phyloP scores from a whole-genome alignment of 169 alveolate species.

The Eimeria sp. region DNA sequence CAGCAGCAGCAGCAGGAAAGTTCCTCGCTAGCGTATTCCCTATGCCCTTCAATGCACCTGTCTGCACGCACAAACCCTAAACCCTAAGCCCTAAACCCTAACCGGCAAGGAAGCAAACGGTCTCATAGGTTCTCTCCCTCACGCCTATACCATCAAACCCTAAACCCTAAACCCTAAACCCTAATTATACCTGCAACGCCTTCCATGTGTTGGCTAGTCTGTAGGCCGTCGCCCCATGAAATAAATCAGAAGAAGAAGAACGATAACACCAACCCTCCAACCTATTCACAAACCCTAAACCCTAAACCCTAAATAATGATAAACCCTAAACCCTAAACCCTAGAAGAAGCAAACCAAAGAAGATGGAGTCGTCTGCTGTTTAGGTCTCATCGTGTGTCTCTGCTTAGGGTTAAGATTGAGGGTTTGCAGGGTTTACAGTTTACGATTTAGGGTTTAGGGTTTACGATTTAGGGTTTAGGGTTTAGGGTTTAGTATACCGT shows the following conservation, averaged over 20 bases:
- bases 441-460: not conserved
- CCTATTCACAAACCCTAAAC: not conserved
- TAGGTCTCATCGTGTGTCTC: not conserved
- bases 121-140: too few species aligned
- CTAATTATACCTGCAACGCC: not conserved
- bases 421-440: not conserved
- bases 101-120: too few species aligned
- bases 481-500: not conserved
- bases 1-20: slow-evolving; percentile 41
- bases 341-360: not conserved
- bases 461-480: not conserved
- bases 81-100: slow-evolving; percentile 21
- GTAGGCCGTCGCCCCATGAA: not conserved
- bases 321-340: too few species aligned
- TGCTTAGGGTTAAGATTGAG: too few species aligned
- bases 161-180: too few species aligned
- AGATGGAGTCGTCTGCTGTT: not conserved
- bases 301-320: too few species aligned
- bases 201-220: slow-evolving; percentile 1
- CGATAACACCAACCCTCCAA: not conserved
- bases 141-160: too few species aligned
- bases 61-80: slow-evolving; percentile 19
- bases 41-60: slow-evolving; percentile 8
- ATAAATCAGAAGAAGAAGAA: not conserved
- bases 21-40: not conserved